These are phyloP conservation scores for Tulasnella calospora DNA, from an alignment of 768 basidiomycete genomes.

Conservation along the genomic window DNA sequence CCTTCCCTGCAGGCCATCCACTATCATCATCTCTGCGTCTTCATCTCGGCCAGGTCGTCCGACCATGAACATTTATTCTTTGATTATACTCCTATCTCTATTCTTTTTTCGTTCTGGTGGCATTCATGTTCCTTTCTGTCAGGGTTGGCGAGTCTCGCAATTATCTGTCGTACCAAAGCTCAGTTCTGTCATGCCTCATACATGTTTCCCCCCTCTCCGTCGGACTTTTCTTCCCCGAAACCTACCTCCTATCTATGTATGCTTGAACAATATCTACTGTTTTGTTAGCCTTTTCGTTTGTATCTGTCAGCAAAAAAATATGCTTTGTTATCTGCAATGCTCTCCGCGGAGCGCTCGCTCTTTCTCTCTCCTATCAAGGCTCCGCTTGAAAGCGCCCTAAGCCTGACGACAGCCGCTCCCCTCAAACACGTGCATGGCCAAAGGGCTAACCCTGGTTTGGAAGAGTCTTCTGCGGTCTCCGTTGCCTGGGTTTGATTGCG, in stretches of 20 bases:
- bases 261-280: neutral
- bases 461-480: neutral
- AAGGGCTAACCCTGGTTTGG: neutral
- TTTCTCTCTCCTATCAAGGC: neutral
- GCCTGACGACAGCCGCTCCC: neutral
- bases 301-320: neutral
- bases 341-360: neutral
- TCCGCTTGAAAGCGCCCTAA: neutral
- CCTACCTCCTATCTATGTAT: slow-evolving; percentile 3
- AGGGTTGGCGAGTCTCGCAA: slow-evolving; percentile 7
- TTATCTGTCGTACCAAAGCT: neutral
- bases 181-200: neutral
- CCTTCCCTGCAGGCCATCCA: neutral
- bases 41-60: neutral
- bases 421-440: neutral
- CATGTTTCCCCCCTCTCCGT: neutral
- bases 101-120: neutral
- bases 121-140: slow-evolving; percentile 3
- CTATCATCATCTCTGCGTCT: neutral
- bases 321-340: neutral
- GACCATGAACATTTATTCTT: neutral
- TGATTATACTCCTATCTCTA: slow-evolving; percentile 4
- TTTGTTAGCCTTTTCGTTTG: neutral
- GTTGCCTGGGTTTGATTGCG: slow-evolving; percentile 8
- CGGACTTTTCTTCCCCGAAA: neutral